Evolutionary conservation across 345 rosid genomes (phyloP), one percentile per base, ranked within the genome.

Genomic region (Populus ilicifolia): DNA sequence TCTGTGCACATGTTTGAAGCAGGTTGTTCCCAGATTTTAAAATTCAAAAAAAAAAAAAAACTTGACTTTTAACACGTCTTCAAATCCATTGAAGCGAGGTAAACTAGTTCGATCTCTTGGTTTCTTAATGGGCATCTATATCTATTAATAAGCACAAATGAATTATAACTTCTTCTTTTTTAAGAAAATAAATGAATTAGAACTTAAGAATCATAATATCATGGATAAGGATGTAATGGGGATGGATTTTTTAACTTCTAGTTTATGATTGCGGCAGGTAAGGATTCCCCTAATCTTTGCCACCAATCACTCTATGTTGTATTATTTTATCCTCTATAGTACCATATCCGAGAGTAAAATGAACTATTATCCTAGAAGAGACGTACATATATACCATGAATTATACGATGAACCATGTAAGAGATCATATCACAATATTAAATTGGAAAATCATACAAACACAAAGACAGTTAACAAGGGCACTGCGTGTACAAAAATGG

Each of bases 241-340:
- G 23, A 29, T 29, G 13, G 13, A 36, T 36, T 41, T 69, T 29
- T 67, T 43, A 77, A 75, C 70, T 73, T 75, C 44, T 78, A 62
- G 76, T 52, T 78, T 67, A 82, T 84, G 84, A 79, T 79, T 81
- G 84, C 82, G 81, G 82, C 84, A 80, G 81, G 82, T 85, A 73
- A 75, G 72, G 81, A 75, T 73, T 79, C 84, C 85, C 81, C 77
- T 69, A 80, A 79, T 83, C 79, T 70, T 73, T 76, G 83, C 86
- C 87, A 79, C 73, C 70, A 76, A 78, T 84, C 43, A 71, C 85
- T 84, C 85, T 20, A 35, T 52, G 12, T 62, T 70, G 46, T 66
- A 29, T 69, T 46, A 13, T 50, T 27, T 41, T 56, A 56, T 21
- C 27, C 38, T 35, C 29, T 29, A 18, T 18, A 8, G 38, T 77